Evolutionary conservation across 1,139 yeast species (phyloP).

Genomic region (Yamadazyma aaseri): DNA sequence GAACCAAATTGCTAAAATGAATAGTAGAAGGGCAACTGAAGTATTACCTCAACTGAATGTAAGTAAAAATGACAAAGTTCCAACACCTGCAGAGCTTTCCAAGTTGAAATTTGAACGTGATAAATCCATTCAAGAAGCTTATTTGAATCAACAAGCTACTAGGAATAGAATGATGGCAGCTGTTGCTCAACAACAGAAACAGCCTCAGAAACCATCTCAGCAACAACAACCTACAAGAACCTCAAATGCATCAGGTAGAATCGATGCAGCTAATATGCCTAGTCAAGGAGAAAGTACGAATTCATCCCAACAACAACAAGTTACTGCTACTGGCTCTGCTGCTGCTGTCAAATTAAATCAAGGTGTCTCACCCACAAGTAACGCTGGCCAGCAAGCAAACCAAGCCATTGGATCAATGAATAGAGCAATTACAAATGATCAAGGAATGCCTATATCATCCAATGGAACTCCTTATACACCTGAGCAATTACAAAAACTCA

Average conservation of each 20-base stretch:
- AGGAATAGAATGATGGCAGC: constrained; percentile 19
- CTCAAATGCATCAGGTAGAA: not conserved
- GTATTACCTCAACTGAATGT: constrained; percentile 12
- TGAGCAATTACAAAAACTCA: constrained; percentile 53
- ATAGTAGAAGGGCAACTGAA: constrained; percentile 28
- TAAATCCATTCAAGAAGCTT: constrained; percentile 75
- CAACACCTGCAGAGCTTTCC: constrained; percentile 83
- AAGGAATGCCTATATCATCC: constrained; percentile 5
- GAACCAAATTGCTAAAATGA: constrained; percentile 36
- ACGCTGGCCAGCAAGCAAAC: constrained; percentile 4
- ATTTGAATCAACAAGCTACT: constrained; percentile 47
- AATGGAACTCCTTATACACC: constrained; percentile 54
- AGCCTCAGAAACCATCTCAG: constrained; percentile 8
- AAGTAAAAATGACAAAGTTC: constrained; percentile 41
- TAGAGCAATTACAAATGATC: no score
- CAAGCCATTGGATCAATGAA: not conserved
- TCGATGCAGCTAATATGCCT: no score
- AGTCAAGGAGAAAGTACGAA: not conserved
- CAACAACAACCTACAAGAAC: not conserved
- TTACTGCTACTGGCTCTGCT: no score
- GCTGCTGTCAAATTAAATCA: not conserved
- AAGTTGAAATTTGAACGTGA: constrained; percentile 82
- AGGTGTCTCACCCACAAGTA: constrained; percentile 15
- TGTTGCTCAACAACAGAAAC: constrained; percentile 18
- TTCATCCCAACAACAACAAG: constrained; percentile 1